Conservation (phyloP, 345 rosid species). For the Gossypium rotundifolium region DNA sequence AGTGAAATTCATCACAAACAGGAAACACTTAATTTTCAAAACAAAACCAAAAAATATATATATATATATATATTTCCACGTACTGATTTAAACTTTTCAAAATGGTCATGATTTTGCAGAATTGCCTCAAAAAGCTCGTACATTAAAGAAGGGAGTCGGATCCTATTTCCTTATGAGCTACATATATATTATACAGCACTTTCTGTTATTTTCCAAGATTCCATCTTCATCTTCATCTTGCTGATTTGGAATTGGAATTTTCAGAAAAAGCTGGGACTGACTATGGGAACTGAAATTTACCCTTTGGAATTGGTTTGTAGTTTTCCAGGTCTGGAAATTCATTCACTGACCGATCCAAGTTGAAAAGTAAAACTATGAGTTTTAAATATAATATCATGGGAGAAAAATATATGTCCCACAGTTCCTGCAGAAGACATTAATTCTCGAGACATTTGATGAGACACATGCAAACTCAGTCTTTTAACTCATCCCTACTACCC, state of each 20-base stretch:
- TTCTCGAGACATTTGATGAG: constrained; percentile 23
- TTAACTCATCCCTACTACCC: constrained; percentile 18
- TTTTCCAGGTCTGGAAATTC: too few species aligned
- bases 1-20: constrained; percentile 23
- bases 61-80: constrained; percentile 23
- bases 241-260: too few species aligned
- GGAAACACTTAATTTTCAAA: constrained; percentile 15
- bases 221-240: background rate
- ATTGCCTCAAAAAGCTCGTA: background rate
- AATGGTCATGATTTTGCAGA: constrained; percentile 36
- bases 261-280: background rate
- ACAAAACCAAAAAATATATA: constrained; percentile 14
- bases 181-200: background rate
- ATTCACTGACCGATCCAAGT: background rate
- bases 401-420: constrained; percentile 29
- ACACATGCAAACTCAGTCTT: constrained; percentile 24
- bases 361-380: constrained; percentile 18
- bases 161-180: background rate
- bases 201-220: background rate
- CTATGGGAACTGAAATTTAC: background rate
- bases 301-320: background rate
- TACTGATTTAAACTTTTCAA: constrained; percentile 43
- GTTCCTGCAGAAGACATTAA: constrained; percentile 24
- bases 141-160: background rate
- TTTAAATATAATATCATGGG: background rate